Base-by-base conservation (phyloP, 75 land plant genomes). In the Pinus albicaulis region DNA sequence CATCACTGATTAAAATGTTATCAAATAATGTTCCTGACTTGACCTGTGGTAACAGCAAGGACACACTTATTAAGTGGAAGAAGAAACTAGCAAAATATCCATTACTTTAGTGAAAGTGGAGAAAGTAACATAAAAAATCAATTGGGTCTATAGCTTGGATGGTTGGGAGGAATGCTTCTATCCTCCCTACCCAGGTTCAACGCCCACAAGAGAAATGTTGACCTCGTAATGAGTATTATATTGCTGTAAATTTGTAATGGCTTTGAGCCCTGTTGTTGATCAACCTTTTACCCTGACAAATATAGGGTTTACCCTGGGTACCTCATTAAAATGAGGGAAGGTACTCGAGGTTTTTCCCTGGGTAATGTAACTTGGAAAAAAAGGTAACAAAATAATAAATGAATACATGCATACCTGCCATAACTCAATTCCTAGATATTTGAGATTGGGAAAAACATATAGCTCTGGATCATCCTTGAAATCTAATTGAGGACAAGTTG, bases 391-490 rank as follows among this genome's bases (percentile, higher is more conserved):
- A 13, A 25, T 48, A 73, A 17, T 3, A 73, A 7, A 26, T 1
- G 11, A 59, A 59, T 28, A 24, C 31, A 68, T 55, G 4, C 65
- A 68, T 76, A 96, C 99, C 99, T 96, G 99, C 98, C 99, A 97
- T 69, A 97, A 77, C 83, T 97, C 99, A 83, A 95, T 85, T 1
- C 92, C 98, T 55, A 97, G 80, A 78, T 97, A 92, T 69, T 89
- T 94, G 82, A 97, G 80, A 10, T 85, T 83, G 73, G 93, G 88
- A 81, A 74, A 94, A 16, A 94, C 99, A 79, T 96, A 95, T 53
- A 97, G 56, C 57, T 97, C 98, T 16, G 99, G 93, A 78, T 97
- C 99, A 86, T 97, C 99, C 83, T 95, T 92, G 85, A 90, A 97
- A 10, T 97, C 99, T 96, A 90, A 90, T 25, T 53, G 6, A 84